These are phyloP conservation scores for Diplodia scrobiculata DNA, from an alignment of 2,329 filamentous ascomycete species.

Conservation along the genomic window DNA sequence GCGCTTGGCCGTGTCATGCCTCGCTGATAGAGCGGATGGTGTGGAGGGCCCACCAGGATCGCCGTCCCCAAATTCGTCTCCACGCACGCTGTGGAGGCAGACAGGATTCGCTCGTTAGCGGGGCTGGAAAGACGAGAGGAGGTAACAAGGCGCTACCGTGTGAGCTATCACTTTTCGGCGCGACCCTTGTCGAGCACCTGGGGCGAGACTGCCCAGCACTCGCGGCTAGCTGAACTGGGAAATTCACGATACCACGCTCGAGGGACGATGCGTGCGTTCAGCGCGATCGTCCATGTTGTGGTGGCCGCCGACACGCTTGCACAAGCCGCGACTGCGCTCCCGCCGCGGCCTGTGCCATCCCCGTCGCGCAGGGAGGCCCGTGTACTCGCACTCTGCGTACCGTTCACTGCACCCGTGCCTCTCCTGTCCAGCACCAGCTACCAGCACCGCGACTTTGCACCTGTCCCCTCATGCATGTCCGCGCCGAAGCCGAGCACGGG, in stretches of 20 bases:
- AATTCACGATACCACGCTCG: constrained; percentile 26
- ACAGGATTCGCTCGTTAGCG: constrained; percentile 23
- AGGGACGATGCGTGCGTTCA: neutral
- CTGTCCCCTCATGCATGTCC: constrained; percentile 14
- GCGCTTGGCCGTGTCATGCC: constrained; percentile 23
- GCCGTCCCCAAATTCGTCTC: constrained; percentile 24
- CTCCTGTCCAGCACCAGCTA: constrained; percentile 12
- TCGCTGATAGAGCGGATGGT: constrained; percentile 8
- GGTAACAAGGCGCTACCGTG: constrained; percentile 8
- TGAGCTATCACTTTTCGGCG: constrained; percentile 26
- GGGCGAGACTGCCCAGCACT: constrained; percentile 9
- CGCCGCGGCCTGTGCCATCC: constrained; percentile 15
- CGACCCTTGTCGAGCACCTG: neutral
- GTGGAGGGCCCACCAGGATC: constrained; percentile 25
- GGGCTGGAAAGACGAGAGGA: constrained; percentile 1
- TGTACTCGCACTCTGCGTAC: neutral
- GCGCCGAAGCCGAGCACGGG: constrained; percentile 23
- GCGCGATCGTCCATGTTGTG: constrained; percentile 3
- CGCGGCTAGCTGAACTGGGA: constrained; percentile 19
- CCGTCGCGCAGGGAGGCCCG: neutral
- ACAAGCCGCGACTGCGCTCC: neutral
- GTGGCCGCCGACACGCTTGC: neutral
- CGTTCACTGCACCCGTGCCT: neutral
- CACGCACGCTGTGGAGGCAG: constrained; percentile 20
- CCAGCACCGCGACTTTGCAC: neutral